These are phyloP conservation scores for Aspergillus fructus DNA, from an alignment of 2,329 filamentous ascomycete genomes.

Conservation along the genomic window DNA sequence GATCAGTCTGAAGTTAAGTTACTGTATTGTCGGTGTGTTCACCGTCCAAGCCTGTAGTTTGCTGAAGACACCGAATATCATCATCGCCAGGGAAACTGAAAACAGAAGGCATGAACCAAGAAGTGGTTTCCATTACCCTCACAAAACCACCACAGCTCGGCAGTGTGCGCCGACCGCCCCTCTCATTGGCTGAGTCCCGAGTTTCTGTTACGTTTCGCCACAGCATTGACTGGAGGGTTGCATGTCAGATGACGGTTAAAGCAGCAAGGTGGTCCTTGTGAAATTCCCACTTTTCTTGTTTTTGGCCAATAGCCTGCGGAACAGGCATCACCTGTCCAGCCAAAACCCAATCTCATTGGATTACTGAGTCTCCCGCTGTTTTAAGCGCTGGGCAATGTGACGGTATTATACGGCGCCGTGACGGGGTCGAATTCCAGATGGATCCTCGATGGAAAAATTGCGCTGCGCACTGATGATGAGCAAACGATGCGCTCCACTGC, in stretches of 20 bases:
- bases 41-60: constrained; percentile 1
- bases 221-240: constrained; percentile 15
- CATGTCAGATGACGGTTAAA: constrained; percentile 34
- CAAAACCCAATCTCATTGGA: not conserved
- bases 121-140: constrained; percentile 27
- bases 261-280: not conserved
- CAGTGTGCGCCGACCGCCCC: not conserved
- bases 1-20: no score
- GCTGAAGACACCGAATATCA: not conserved
- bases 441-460: not conserved
- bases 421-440: not conserved
- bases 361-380: constrained; percentile 1
- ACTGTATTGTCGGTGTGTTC: not conserved
- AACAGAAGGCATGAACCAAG: constrained; percentile 18
- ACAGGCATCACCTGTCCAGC: not conserved
- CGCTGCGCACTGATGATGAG: constrained; percentile 4
- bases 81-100: constrained; percentile 1
- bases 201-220: constrained; percentile 41
- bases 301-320: constrained; percentile 7
- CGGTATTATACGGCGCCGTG: not conserved
- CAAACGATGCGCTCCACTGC: constrained; percentile 6
- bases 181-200: constrained; percentile 28
- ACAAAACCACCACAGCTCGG: constrained; percentile 24
- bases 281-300: not conserved
- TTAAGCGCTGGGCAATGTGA: constrained; percentile 1